Evolutionary conservation across 306 rosid species (phyloP).

Genomic region (Vigna reflexopilosa): DNA sequence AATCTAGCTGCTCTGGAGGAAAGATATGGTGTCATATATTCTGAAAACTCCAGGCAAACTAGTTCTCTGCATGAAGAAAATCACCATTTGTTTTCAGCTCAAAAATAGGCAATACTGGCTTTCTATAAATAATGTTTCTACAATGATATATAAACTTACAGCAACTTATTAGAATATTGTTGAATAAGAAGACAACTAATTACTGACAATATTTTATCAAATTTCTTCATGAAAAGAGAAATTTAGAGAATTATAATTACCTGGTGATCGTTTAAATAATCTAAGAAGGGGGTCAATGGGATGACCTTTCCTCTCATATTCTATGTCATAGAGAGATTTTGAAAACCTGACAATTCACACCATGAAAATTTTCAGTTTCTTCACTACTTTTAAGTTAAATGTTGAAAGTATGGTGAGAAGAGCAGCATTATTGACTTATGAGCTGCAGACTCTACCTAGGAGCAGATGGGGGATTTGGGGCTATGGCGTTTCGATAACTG

Average conservation of each 20-base stretch:
- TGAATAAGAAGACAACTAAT: background rate
- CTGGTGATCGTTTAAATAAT: background rate
- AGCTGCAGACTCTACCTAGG: background rate
- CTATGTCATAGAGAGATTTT: background rate
- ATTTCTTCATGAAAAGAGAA: background rate
- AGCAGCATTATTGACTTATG: background rate
- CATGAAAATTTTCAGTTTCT: background rate
- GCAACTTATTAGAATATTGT: background rate
- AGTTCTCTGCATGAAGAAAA: slow-evolving; percentile 3
- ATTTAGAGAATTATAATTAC: slow-evolving; percentile 14
- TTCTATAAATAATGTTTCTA: background rate
- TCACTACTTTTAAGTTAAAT: background rate
- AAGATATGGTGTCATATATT: too few species aligned
- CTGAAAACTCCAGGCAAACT: background rate
- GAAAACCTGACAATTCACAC: slow-evolving; percentile 6
- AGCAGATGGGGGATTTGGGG: background rate
- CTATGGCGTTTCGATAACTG: background rate
- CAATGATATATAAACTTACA: background rate
- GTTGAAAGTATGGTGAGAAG: background rate
- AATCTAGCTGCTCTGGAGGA: background rate
- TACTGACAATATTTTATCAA: background rate
- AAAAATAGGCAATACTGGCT: background rate
- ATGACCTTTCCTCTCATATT: background rate
- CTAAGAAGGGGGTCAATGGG: slow-evolving; percentile 32
- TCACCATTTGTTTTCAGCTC: background rate